Conservation (phyloP, 768 basidiomycete species). For the Nevesoporus exiguus region DNA sequence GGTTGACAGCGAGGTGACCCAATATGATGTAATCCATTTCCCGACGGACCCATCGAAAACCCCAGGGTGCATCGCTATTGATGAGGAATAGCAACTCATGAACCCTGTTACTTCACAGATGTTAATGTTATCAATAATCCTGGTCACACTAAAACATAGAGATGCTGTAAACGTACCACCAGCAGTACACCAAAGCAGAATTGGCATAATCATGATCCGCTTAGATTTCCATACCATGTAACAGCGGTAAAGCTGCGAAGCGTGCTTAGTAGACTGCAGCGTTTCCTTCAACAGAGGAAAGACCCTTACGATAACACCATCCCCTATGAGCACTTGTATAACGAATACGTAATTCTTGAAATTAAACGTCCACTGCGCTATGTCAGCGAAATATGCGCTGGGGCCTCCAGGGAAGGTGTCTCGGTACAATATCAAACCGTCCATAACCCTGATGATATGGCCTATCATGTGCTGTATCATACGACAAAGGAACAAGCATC, state of each 20-base stretch:
- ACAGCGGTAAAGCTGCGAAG: background rate
- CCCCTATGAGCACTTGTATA: background rate
- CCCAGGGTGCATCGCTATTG: background rate
- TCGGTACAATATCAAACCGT: no score
- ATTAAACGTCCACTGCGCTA: conserved; percentile 6
- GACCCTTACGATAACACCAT: background rate
- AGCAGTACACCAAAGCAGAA: background rate
- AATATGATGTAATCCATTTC: background rate
- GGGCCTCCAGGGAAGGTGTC: background rate
- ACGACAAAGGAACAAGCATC: background rate
- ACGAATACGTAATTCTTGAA: background rate
- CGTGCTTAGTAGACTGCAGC: background rate
- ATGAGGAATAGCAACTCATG: background rate
- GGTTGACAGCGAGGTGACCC: background rate
- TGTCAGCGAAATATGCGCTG: background rate
- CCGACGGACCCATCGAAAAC: background rate
- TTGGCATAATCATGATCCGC: background rate
- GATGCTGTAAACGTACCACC: background rate
- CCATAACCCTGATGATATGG: background rate
- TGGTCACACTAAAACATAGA: background rate
- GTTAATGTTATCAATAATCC: background rate
- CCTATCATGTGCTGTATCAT: background rate
- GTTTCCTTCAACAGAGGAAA: background rate
- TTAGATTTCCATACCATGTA: background rate
- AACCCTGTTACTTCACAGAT: background rate